These are phyloP conservation scores for Escallonia herrerae DNA, from an alignment of 129 eudicot genomes.

Conservation along the genomic window DNA sequence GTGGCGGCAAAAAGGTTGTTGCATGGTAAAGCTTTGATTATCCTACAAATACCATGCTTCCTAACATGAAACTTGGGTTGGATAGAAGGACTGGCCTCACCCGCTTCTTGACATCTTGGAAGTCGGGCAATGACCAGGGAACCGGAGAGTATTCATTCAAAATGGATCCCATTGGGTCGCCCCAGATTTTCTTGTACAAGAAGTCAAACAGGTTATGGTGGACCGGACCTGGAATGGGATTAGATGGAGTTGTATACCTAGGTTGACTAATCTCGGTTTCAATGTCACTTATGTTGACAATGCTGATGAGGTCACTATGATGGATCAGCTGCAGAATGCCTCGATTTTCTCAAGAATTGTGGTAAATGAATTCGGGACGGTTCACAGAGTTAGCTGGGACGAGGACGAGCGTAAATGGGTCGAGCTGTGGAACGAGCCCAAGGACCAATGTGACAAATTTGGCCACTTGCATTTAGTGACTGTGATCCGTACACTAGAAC, in stretches of 20 bases:
- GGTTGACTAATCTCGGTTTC: constrained; percentile 9
- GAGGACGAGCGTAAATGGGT: constrained; percentile 12
- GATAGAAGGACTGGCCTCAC: too few species aligned
- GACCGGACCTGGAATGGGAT: constrained; percentile 37
- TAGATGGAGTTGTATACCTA: constrained; percentile 24
- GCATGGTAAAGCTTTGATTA: too few species aligned
- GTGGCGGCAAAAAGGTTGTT: too few species aligned
- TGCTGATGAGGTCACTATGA: constrained; percentile 15
- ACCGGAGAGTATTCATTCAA: constrained; percentile 14
- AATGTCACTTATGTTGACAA: constrained; percentile 11
- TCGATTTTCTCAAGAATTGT: constrained; percentile 17
- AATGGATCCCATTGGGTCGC: constrained; percentile 17
- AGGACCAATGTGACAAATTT: constrained; percentile 23
- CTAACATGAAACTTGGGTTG: too few species aligned
- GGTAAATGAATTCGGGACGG: constrained; percentile 14
- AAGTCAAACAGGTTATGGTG: constrained; percentile 14
- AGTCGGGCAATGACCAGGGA: constrained; percentile 21
- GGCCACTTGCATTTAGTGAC: constrained; percentile 11
- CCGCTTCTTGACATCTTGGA: constrained; percentile 18
- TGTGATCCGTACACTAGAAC: too few species aligned
- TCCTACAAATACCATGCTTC: too few species aligned
- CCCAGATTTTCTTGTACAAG: constrained; percentile 24
- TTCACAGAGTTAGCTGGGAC: constrained; percentile 18
- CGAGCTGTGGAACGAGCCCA: constrained; percentile 14
- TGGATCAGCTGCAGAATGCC: constrained; percentile 3